These are phyloP conservation scores for Lathyrus aphaca DNA, from an alignment of 306 rosid genomes.

Conservation along the genomic window DNA sequence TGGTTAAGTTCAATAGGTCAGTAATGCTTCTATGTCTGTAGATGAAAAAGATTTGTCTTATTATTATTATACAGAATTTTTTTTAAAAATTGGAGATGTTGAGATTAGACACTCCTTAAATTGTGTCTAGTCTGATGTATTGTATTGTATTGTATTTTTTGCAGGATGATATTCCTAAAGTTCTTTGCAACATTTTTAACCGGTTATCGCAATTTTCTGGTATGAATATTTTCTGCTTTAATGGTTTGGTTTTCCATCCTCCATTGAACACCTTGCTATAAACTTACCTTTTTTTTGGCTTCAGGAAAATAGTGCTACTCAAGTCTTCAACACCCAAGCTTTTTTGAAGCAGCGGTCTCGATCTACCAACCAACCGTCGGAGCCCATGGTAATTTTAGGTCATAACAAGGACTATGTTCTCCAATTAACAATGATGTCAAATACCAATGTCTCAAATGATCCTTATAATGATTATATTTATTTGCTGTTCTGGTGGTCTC, in stretches of 20 bases:
- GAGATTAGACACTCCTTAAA: not conserved
- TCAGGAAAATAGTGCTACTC: conserved; percentile 80
- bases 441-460: conserved; percentile 31
- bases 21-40: conserved; percentile 22
- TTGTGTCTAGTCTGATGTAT: conserved; percentile 37
- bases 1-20: conserved; percentile 12
- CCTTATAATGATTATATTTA: conserved; percentile 27
- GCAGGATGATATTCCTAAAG: conserved; percentile 93
- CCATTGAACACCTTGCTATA: not conserved
- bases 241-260: conserved; percentile 38
- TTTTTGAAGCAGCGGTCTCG: conserved; percentile 91
- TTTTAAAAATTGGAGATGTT: not conserved
- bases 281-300: conserved; percentile 38
- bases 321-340: conserved; percentile 85
- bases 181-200: conserved; percentile 94
- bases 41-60: conserved; percentile 21
- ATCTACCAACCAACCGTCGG: conserved; percentile 81
- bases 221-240: conserved; percentile 50
- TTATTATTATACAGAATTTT: conserved; percentile 10
- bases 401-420: conserved; percentile 39
- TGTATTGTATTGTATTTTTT: conserved; percentile 29
- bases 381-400: conserved; percentile 77
- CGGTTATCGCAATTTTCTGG: conserved; percentile 96
- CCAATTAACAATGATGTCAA: conserved; percentile 28
- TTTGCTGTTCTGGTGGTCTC: conserved; percentile 30